Evolutionary conservation across 2,329 filamentous ascomycete genomes (phyloP), one percentile per base, ranked within the genome.

Genomic region (Rasamsonia emersonii): DNA sequence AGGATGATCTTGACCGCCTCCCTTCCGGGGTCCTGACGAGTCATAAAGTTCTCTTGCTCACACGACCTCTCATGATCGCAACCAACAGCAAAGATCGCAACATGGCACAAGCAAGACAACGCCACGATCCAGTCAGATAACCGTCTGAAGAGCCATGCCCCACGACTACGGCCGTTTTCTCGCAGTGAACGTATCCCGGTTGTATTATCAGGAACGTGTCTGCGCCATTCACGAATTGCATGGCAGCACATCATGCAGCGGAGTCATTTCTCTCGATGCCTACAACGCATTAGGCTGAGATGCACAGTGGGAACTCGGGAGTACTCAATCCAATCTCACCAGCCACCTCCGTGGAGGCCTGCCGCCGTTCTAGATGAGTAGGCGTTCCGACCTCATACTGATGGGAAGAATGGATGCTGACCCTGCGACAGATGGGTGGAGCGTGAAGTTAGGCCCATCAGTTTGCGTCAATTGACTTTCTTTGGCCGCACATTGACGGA

Each of bases 401-500:
- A 17, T 19, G 25, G 19, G 28, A 26, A 20, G 20, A 30, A 24
- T 28, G 25, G 17, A 29, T 18, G 14, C 41, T 51, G 33, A 53
- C 30, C n/a, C 7, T 32, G 4, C 32, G 32, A 14, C 46, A 93
- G 86, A 69, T 96, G 88, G 86, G 89, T 95, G 32, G 80, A 83
- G 42, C 84, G 82, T 50, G 86, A 94, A 56, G 88, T 88, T 29
- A 76, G 86, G 32, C 91, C 91, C n/a, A 95, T 98, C 54, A 94
- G 86, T 63, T 67, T 98, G 49, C 82, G 91, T 37, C 91, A 96
- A 62, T 74, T 98, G 50, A 96, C 93, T 65, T 93, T 96, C 50
- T 98, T 96, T 61, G 91, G 91, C 18, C 81, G 91, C 28, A 93
- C 88, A 14, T 65, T 98, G 54, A 95, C 88, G 28, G 88, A 96